These are phyloP conservation scores for Colletotrichum spinosum DNA, from an alignment of 2,329 filamentous ascomycete genomes.

Conservation along the genomic window DNA sequence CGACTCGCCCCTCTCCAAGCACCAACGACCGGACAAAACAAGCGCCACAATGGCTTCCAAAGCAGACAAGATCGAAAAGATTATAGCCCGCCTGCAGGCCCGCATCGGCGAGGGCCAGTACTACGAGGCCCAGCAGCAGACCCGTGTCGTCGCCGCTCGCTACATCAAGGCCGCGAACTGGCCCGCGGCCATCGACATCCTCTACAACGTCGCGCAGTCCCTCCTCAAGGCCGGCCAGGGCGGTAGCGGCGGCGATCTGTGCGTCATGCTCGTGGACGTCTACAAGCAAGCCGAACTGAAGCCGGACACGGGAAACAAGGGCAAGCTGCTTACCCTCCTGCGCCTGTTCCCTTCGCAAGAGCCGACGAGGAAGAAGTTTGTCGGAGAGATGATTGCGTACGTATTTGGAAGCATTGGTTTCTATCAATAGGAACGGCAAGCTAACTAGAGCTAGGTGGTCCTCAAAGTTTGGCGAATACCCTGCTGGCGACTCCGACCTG, in stretches of 20 bases:
- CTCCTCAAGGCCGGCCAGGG: conserved; percentile 93
- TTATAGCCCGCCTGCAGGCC: conserved; percentile 77
- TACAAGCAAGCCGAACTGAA: conserved; percentile 88
- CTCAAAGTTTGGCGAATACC: conserved; percentile 84
- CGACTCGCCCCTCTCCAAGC: background rate
- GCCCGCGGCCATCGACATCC: conserved; percentile 85
- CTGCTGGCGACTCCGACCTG: conserved; percentile 91
- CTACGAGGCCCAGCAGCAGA: conserved; percentile 99
- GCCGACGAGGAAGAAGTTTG: conserved; percentile 92
- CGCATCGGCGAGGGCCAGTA: conserved; percentile 92
- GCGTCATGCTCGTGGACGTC: conserved; percentile 88
- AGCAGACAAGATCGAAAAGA: conserved; percentile 64
- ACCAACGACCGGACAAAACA: background rate
- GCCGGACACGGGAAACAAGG: conserved; percentile 80
- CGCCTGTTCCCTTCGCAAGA: conserved; percentile 85
- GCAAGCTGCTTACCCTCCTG: conserved; percentile 80
- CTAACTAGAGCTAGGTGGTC: conserved; percentile 73
- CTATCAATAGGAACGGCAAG: background rate
- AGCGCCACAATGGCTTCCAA: conserved; percentile 32
- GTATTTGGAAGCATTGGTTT: conserved; percentile 43
- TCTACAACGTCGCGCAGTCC: conserved; percentile 85
- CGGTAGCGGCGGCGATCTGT: conserved; percentile 90
- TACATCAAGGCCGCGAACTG: conserved; percentile 92
- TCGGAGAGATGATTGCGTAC: conserved; percentile 83
- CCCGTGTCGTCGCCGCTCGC: conserved; percentile 92